Evolutionary conservation across 2,329 filamentous ascomycete species (phyloP).

Genomic region (Trichothecium roseum): DNA sequence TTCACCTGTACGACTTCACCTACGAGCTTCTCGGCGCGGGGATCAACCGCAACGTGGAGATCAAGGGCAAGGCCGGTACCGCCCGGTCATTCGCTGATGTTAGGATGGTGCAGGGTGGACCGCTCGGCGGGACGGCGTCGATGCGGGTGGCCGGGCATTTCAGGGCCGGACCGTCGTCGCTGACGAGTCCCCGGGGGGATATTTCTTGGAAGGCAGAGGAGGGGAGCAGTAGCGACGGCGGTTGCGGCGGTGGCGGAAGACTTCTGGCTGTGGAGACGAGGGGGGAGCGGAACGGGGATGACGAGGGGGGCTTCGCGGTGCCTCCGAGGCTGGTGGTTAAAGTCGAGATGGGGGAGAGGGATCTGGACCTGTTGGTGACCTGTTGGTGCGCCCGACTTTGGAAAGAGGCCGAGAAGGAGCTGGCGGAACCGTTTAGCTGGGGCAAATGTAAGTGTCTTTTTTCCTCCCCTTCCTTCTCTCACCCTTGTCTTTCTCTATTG

Average conservation of each 20-base stretch:
- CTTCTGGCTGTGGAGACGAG: conserved; percentile 2
- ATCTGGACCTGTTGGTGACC: conserved; percentile 4
- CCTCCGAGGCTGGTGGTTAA: conserved; percentile 3
- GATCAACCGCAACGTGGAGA: background rate
- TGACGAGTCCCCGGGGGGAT: background rate
- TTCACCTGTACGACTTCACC: no score
- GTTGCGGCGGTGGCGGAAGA: background rate
- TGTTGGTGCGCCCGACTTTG: conserved; percentile 4
- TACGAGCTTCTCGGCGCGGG: no score
- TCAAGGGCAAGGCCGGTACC: background rate
- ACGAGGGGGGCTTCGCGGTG: background rate
- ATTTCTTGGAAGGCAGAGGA: background rate
- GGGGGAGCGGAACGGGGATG: conserved; percentile 1
- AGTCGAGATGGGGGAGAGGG: background rate
- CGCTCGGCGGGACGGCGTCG: background rate
- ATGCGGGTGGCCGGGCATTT: conserved; percentile 1
- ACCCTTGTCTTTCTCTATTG: no score
- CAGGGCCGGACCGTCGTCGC: background rate
- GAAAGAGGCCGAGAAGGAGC: conserved; percentile 3
- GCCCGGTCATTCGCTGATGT: background rate
- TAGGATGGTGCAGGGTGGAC: background rate
- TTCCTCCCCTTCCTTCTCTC: no score
- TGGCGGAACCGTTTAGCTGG: conserved; percentile 5
- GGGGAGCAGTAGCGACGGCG: background rate
- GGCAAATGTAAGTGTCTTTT: conserved; percentile 3